phyloP scores from a whole-genome alignment of 495 filamentous ascomycete species.

The Stereocaulon alpinum region DNA sequence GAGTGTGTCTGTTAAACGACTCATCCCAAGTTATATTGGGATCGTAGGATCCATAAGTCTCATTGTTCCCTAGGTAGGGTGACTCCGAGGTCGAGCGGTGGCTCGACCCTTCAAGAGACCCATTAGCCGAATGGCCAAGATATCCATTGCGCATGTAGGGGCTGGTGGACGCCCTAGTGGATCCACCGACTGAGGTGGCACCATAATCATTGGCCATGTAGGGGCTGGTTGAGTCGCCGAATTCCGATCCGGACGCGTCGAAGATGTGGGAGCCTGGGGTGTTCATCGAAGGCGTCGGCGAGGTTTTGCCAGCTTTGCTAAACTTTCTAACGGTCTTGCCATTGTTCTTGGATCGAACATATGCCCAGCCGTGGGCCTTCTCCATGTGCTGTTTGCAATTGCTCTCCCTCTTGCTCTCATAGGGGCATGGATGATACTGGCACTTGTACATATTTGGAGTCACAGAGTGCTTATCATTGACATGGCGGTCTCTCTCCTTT shows the following conservation, averaged over 20 bases:
- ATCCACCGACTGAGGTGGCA: background rate
- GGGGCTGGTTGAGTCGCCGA: constrained; percentile 20
- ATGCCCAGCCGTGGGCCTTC: constrained; percentile 85
- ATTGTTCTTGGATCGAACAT: constrained; percentile 86
- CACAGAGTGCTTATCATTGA: constrained; percentile 88
- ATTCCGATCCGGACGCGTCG: constrained; percentile 21
- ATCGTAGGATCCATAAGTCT: constrained; percentile 12
- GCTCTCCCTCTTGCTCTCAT: constrained; percentile 89
- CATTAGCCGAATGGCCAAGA: constrained; percentile 33
- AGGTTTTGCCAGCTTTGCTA: constrained; percentile 29
- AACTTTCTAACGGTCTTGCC: constrained; percentile 47
- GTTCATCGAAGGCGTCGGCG: constrained; percentile 45
- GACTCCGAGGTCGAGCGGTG: constrained; percentile 13
- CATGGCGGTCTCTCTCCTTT: constrained; percentile 90
- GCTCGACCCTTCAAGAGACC: constrained; percentile 27
- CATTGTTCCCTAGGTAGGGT: constrained; percentile 18
- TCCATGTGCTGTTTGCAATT: constrained; percentile 99
- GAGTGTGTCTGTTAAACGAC: constrained; percentile 16
- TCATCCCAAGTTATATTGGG: constrained; percentile 18
- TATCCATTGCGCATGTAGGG: constrained; percentile 10
- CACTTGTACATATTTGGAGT: constrained; percentile 70
- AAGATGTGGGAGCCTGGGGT: constrained; percentile 41
- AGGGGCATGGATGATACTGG: constrained; percentile 74
- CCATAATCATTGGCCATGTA: background rate
- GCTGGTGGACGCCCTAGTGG: constrained; percentile 7